phyloP scores from a whole-genome alignment of 129 eudicot species.

The Flaveria robusta region DNA sequence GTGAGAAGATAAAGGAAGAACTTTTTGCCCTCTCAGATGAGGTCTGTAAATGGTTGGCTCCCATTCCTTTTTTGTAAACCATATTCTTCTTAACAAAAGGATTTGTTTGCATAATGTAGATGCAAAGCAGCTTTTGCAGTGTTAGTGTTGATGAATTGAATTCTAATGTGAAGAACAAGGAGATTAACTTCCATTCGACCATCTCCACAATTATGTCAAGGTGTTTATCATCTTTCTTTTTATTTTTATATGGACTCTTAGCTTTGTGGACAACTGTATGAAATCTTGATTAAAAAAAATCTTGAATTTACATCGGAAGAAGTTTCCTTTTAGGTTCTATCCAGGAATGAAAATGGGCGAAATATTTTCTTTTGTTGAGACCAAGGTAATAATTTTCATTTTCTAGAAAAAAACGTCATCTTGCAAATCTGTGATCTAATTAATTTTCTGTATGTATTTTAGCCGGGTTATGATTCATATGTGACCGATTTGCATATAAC shows the following conservation, averaged over 20 bases:
- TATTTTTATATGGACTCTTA: slow-evolving; percentile 18
- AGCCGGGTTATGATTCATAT: slow-evolving; percentile 85
- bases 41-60: slow-evolving; percentile 42
- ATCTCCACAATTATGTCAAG: slow-evolving; percentile 70
- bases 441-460: slow-evolving; percentile 30
- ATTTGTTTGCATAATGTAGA: slow-evolving; percentile 40
- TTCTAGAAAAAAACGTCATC: not conserved
- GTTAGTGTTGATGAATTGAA: slow-evolving; percentile 43
- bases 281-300: not conserved
- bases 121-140: slow-evolving; percentile 57
- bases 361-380: slow-evolving; percentile 55
- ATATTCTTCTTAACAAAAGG: not conserved
- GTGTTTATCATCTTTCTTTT: slow-evolving; percentile 30
- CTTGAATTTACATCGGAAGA: slow-evolving; percentile 4
- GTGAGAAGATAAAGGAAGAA: slow-evolving; percentile 56
- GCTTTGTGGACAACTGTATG: slow-evolving; percentile 4
- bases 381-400: slow-evolving; percentile 48
- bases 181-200: slow-evolving; percentile 34
- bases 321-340: slow-evolving; percentile 60
- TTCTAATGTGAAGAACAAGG: slow-evolving; percentile 50
- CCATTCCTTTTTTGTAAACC: slow-evolving; percentile 5
- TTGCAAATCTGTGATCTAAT: slow-evolving; percentile 14
- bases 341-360: slow-evolving; percentile 79
- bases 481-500: slow-evolving; percentile 73
- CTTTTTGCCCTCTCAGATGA: slow-evolving; percentile 59